Evolutionary conservation across 2,329 filamentous ascomycete species (phyloP), one percentile per base, ranked within the genome.

Genomic region (Colletotrichum horii): DNA sequence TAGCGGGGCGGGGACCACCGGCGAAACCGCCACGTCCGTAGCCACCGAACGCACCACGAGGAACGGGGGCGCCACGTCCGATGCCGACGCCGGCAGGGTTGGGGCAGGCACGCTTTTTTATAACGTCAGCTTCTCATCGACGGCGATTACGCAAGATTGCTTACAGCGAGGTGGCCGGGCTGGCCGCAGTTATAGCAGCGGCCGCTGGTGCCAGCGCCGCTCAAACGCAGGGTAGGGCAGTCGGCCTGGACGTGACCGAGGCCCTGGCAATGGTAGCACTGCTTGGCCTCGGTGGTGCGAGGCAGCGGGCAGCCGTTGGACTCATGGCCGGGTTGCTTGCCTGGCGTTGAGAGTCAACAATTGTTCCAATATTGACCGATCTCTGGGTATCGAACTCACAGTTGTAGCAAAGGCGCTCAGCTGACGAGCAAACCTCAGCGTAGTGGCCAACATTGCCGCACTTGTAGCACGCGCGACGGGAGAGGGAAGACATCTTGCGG

Each of bases 181-280:
- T 98, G 94, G 80, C 95, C 96, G 86, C 97, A 99, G 88, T 95
- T 97, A 88, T 99, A 99, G 93, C 97, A 99, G 81, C 96, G 95
- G 78, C 95, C 95, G 84, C 94, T 93, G 76, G 93, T 93, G 78
- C 93, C 92, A 80, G 93, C 94, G 79, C 94, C 96, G 86, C 93
- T 98, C 85, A 99, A 87, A 80, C 97, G 95, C 79, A 99, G 92
- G 77, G 97, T 98, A 82, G 97, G 97, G 91, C 97, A 99, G 87
- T 99, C 97, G 80, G 97, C 97, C 90, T 99, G 97, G 82, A 99
- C 97, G 85, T 99, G 97, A 80, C 97, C 97, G 77, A 98, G 92
- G 75, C 97, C 97, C 90, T 98, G 97, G 91, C 97, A 99, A 89
- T 98, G 97, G 87, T 99, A 99, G 92, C 97, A 99, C 91, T 99